Evolutionary conservation across 2,329 filamentous ascomycete genomes (phyloP), one percentile per base, ranked within the genome.

Genomic region (Pleomassaria siparia): DNA sequence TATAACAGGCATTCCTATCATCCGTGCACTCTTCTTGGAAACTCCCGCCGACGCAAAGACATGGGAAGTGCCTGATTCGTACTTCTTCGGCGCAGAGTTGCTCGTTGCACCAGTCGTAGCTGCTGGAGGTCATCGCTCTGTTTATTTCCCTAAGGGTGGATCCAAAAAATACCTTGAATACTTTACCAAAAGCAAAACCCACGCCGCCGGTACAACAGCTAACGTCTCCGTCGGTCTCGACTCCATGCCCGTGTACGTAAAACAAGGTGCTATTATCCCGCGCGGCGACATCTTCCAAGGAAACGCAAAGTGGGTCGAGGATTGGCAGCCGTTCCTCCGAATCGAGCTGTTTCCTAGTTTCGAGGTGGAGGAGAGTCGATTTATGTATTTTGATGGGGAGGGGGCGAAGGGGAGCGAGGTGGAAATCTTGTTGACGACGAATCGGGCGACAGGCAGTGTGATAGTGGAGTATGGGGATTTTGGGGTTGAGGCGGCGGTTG

Each of bases 11-110:
- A 15, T 71, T 2, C 67, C 68, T 4, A 46, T 70, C 18, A 63
- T 71, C 15, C 60, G 69, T n/a, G 67, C 68, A 1, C 47, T 70
- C 15, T 67, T 70, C 40, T 51, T 72, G 12, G 67, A 71, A 44
- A 60, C 59, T 16, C 64, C 64, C 1, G 39, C 48, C 1, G 67
- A 71, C 36, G 42, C 47, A 7, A 49, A 47, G 1, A 53, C 55
- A 1, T 70, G 58, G 51, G 51, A 49, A 3, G 54, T 59, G 1
- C 53, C 49, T 2, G 63, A 71, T 43, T 45, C 55, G 21, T 72
- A 71, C 44, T 64, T 65, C 49, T 69, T 72, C 49, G 69, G 69
- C 2, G 46, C 45, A 1, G 58, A 66, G 40, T 60, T 72, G 15
- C 49, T 71, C 2, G 63, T 72, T 24, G 67, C 69, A 9, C 69